These are phyloP conservation scores for Monilinia aucupariae DNA, from an alignment of 2,329 filamentous ascomycete genomes.

Conservation along the genomic window DNA sequence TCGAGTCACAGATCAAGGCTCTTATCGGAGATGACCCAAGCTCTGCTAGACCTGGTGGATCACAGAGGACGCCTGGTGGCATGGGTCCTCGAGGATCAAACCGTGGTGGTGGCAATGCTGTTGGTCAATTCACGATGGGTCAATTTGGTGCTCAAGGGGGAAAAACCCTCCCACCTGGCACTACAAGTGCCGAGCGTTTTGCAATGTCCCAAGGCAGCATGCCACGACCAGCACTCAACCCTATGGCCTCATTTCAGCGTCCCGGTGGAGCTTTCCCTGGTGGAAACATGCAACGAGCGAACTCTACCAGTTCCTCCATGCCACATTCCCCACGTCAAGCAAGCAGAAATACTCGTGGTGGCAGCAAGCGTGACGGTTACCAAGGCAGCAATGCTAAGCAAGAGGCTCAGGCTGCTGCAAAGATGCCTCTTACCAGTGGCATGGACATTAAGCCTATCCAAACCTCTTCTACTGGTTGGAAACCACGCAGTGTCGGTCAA, in stretches of 20 bases:
- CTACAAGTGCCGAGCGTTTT: conserved; percentile 74
- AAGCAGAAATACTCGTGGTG: conserved; percentile 56
- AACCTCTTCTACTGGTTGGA: conserved; percentile 75
- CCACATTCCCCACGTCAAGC: conserved; percentile 65
- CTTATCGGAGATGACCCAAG: conserved; percentile 73
- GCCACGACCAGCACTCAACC: conserved; percentile 46
- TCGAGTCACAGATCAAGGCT: conserved; percentile 83
- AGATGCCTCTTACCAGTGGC: conserved; percentile 85
- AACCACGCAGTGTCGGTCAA: conserved; percentile 65
- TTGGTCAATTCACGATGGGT: conserved; percentile 61
- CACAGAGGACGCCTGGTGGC: conserved; percentile 53
- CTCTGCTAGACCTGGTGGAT: conserved; percentile 47
- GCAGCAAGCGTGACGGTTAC: conserved; percentile 56
- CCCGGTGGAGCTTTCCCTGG: conserved; percentile 59
- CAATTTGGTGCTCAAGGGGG: conserved; percentile 53
- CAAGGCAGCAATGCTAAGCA: conserved; percentile 43
- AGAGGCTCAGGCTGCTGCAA: conserved; percentile 70
- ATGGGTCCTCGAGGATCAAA: conserved; percentile 46
- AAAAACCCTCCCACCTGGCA: conserved; percentile 64
- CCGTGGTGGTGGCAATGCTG: conserved; percentile 39
- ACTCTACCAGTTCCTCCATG: conserved; percentile 51
- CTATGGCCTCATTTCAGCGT: conserved; percentile 57
- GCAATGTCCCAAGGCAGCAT: conserved; percentile 53
- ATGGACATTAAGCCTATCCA: conserved; percentile 76
- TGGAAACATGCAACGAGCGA: conserved; percentile 56